Conservation (phyloP, 2,329 filamentous ascomycete genomes). For the Chrysoporthe austroafricana region DNA sequence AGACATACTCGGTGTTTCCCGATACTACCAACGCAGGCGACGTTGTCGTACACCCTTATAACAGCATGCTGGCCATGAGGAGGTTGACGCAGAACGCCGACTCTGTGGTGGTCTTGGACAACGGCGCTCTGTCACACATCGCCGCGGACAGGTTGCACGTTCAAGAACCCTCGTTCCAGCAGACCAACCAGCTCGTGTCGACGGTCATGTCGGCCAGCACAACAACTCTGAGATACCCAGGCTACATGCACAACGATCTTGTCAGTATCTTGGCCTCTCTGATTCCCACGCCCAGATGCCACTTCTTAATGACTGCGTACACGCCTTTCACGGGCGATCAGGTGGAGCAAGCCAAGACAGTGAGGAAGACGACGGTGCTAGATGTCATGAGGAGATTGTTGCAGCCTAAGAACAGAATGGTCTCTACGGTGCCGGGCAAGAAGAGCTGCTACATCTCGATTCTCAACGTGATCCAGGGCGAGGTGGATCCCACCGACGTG, state of each 20-base stretch:
- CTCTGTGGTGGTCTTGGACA: conserved; percentile 95
- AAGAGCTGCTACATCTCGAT: conserved; percentile 99
- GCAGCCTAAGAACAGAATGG: conserved; percentile 99
- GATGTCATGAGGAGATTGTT: conserved; percentile 96
- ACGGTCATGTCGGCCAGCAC: conserved; percentile 99
- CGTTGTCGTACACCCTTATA: conserved; percentile 97
- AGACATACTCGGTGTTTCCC: conserved; percentile 98
- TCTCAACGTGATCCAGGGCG: conserved; percentile 97
- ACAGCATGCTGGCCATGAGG: conserved; percentile 90
- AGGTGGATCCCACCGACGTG: conserved; percentile 96
- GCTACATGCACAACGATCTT: conserved; percentile 99
- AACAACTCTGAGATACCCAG: conserved; percentile 92
- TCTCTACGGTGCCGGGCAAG: conserved; percentile 92
- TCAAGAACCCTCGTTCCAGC: conserved; percentile 92
- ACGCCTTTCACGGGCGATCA: conserved; percentile 97
- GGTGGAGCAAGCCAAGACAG: conserved; percentile 94
- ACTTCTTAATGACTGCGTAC: conserved; percentile 98
- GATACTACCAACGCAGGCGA: conserved; percentile 84
- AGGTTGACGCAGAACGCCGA: conserved; percentile 94
- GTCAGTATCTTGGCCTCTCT: conserved; percentile 95
- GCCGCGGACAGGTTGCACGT: conserved; percentile 93
- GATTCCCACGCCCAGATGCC: conserved; percentile 93
- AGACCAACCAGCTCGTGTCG: conserved; percentile 95
- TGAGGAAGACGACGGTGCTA: conserved; percentile 95
- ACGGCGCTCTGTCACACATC: conserved; percentile 90